Percentiles rank a stretch among this genome's conserved stretches.
These are phyloP conservation scores for Lentithecium fluviatile DNA, from an alignment of 495 filamentous ascomycete genomes.

Conservation along the genomic window DNA sequence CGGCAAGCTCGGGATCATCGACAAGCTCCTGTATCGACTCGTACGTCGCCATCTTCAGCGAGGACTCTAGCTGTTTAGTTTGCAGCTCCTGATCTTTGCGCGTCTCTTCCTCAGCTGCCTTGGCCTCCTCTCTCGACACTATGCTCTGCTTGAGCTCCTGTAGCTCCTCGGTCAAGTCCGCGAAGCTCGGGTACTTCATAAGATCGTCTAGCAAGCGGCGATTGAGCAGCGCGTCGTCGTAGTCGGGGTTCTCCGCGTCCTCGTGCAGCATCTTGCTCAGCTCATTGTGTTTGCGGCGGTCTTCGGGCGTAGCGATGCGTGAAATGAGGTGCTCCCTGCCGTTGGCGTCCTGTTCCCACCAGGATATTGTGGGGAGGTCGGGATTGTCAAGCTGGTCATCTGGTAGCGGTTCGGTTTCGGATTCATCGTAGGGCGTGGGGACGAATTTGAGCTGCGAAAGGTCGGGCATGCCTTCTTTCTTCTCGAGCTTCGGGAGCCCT, in stretches of 20 bases:
- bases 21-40: conserved; percentile 15
- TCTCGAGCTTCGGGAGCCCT: neutral
- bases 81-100: conserved; percentile 7
- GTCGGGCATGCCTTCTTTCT: neutral
- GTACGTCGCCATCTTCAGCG: conserved; percentile 1
- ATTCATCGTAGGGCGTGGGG: neutral
- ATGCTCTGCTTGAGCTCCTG: conserved; percentile 3
- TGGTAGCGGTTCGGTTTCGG: neutral
- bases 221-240: conserved; percentile 26
- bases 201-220: conserved; percentile 11
- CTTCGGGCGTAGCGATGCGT: neutral
- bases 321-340: neutral
- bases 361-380: conserved; percentile 1
- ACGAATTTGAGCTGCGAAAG: neutral
- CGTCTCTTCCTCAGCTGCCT: neutral
- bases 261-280: conserved; percentile 19
- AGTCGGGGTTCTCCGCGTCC: conserved; percentile 11
- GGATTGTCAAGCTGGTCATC: neutral
- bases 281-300: neutral
- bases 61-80: conserved; percentile 1
- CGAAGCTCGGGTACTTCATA: conserved; percentile 18
- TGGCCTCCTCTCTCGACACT: conserved; percentile 5
- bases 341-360: conserved; percentile 4
- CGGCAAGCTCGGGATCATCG: conserved; percentile 15
- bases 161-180: conserved; percentile 14